Conservation (phyloP, 331 rosid genomes). For the Quercus lobata region DNA sequence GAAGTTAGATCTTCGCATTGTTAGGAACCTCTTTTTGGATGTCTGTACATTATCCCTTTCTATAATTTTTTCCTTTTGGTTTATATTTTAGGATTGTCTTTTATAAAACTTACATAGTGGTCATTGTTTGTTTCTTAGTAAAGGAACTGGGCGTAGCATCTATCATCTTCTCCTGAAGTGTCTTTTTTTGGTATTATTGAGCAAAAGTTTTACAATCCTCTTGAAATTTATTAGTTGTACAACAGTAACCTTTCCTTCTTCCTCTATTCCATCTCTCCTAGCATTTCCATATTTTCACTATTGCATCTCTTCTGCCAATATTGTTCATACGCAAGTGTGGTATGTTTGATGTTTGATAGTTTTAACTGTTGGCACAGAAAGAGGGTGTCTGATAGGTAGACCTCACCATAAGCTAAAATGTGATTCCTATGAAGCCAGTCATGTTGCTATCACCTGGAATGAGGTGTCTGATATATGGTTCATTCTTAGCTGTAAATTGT, state of each 20-base stretch:
- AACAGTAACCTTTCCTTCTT: not conserved
- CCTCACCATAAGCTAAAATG: not conserved
- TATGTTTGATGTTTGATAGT: not conserved
- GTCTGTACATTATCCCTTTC: too few species aligned
- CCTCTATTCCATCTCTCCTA: not conserved
- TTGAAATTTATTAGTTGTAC: not conserved
- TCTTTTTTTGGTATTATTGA: not conserved
- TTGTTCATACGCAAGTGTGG: not conserved
- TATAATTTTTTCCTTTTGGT: too few species aligned
- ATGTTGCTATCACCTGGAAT: not conserved
- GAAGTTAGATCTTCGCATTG: not conserved
- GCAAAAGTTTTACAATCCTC: not conserved
- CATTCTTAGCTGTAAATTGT: not conserved
- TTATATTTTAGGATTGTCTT: too few species aligned
- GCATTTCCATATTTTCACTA: not conserved
- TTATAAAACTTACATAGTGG: too few species aligned
- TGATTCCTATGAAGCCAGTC: not conserved
- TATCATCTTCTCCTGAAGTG: not conserved
- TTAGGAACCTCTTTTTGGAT: not conserved
- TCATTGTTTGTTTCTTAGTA: not conserved
- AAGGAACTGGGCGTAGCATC: not conserved
- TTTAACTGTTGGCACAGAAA: not conserved
- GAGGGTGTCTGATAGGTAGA: not conserved
- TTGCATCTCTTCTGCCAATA: not conserved
- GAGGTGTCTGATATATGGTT: not conserved